phyloP scores from a whole-genome alignment of 2,329 filamentous ascomycete genomes.

The Neonectria ditissima region DNA sequence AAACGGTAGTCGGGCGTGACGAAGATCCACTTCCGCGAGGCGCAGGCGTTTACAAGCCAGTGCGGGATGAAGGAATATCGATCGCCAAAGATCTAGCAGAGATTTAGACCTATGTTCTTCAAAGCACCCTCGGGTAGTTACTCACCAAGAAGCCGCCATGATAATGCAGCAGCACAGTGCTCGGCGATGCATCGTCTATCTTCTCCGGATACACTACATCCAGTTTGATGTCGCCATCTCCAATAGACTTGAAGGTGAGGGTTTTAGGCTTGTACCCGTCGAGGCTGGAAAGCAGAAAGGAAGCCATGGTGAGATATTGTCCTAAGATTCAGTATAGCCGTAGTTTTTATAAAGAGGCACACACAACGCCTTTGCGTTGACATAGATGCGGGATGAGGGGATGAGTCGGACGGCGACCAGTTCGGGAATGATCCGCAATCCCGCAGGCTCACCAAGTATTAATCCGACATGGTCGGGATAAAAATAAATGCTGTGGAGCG shows the following conservation, averaged over 20 bases:
- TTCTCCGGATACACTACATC: slow-evolving; percentile 35
- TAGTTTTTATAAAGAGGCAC: background rate
- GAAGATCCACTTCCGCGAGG: slow-evolving; percentile 40
- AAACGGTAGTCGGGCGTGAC: slow-evolving; percentile 41
- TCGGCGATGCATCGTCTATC: slow-evolving; percentile 6
- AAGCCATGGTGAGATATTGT: background rate
- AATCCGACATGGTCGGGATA: background rate
- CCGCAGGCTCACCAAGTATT: background rate
- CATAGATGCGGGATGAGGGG: background rate
- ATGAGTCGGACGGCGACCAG: background rate
- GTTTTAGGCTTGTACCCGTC: slow-evolving; percentile 35
- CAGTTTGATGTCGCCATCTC: slow-evolving; percentile 28
- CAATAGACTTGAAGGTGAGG: slow-evolving; percentile 26
- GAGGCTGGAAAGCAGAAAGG: background rate
- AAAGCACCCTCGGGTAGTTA: slow-evolving; percentile 9
- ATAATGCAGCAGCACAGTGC: slow-evolving; percentile 37
- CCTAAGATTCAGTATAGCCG: background rate
- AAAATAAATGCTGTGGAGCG: background rate
- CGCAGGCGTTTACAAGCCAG: slow-evolving; percentile 36
- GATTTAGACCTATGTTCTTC: background rate
- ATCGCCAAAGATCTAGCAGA: slow-evolving; percentile 34
- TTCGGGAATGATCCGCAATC: background rate
- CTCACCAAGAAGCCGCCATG: slow-evolving; percentile 39
- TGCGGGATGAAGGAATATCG: slow-evolving; percentile 36
- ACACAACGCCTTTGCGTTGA: background rate